These are phyloP conservation scores for Lactarius quietus DNA, from an alignment of 768 basidiomycete genomes.

Conservation along the genomic window DNA sequence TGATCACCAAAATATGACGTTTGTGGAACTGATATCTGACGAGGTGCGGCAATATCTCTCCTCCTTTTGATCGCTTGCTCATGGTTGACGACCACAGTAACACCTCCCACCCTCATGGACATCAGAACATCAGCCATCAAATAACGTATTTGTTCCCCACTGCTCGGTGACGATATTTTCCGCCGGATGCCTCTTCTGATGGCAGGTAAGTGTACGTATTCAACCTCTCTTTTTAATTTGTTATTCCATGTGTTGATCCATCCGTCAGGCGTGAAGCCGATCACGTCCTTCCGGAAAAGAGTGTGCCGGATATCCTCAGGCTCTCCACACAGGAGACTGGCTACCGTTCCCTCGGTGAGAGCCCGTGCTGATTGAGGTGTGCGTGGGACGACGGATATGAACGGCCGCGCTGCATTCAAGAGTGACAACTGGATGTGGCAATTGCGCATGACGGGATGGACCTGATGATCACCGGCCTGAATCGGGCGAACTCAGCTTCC, in stretches of 20 bases:
- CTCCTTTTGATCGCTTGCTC: not conserved
- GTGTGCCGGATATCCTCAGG: slow-evolving; percentile 78
- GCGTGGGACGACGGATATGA: slow-evolving; percentile 95
- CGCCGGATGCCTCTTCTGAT: not conserved
- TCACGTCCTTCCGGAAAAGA: slow-evolving; percentile 70
- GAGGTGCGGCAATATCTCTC: slow-evolving; percentile 68
- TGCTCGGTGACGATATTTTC: slow-evolving; percentile 44
- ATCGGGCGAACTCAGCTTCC: slow-evolving; percentile 76
- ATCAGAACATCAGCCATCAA: slow-evolving; percentile 52
- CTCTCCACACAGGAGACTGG: slow-evolving; percentile 70
- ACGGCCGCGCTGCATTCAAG: slow-evolving; percentile 53
- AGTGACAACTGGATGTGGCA: slow-evolving; percentile 81
- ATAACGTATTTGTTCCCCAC: slow-evolving; percentile 73
- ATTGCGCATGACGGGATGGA: slow-evolving; percentile 92
- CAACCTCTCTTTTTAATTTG: slow-evolving; percentile 24
- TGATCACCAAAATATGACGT: slow-evolving; percentile 55
- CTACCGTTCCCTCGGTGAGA: slow-evolving; percentile 69
- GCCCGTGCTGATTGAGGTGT: slow-evolving; percentile 89
- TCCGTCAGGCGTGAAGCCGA: slow-evolving; percentile 76
- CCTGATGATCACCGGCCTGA: slow-evolving; percentile 79
- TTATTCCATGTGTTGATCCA: slow-evolving; percentile 15
- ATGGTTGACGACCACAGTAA: slow-evolving; percentile 41
- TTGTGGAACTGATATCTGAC: slow-evolving; percentile 88
- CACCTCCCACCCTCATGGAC: slow-evolving; percentile 81
- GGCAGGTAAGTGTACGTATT: slow-evolving; percentile 82